Evolutionary conservation across 768 basidiomycete genomes (phyloP), one percentile per base, ranked within the genome.

Genomic region (Leccinellum rugosiceps): DNA sequence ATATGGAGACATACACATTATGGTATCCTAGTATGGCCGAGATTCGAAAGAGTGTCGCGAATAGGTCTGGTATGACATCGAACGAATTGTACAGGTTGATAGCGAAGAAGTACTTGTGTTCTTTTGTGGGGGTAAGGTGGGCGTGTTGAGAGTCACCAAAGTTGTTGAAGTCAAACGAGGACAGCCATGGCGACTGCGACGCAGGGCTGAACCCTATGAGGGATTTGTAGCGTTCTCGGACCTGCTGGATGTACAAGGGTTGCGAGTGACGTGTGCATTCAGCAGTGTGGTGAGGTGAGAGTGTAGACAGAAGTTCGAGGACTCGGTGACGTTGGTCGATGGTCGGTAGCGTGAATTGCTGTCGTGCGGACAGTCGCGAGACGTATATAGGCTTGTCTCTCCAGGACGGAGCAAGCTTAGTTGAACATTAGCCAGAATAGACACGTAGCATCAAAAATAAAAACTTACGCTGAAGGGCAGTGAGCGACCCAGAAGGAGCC

Each of bases 1-100:
- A 98, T 63, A 98, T 97, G 51, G 94, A 96, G 49, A 98, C 93
- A 69, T 87, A 98, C 67, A 98, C 94, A 71, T 99, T 99, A 74
- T 97, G 94, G 76, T 92, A 98, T 6, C 97, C 97, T 31, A 99
- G 80, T 61, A 99, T 84, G 38, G 91, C 82, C 0, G 94, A 87
- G 38, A 95, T 87, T 56, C 94, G 86, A 80, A 99, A 99, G 64
- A 99, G 87, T 21, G 94, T 94, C 31, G 94, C 87, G 72, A 98
- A 98, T 34, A 98, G 82, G 75, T 99, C 97, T 17, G 97, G 95
- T 63, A 98, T 95, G 71, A 98, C 78, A 75, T 97, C 94, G 83
- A 98, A 99, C 13, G 95, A 98, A 79, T 99, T 99, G 81, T 98
- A 98, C 58, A 98, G 80, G 75, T 99, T 99, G 82, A 99, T 98